A percentile compares a stretch with the other conserved stretches of the same genome.
Evolutionary conservation across 345 rosid species (phyloP).

Genomic region (Citrus mangshanensis): DNA sequence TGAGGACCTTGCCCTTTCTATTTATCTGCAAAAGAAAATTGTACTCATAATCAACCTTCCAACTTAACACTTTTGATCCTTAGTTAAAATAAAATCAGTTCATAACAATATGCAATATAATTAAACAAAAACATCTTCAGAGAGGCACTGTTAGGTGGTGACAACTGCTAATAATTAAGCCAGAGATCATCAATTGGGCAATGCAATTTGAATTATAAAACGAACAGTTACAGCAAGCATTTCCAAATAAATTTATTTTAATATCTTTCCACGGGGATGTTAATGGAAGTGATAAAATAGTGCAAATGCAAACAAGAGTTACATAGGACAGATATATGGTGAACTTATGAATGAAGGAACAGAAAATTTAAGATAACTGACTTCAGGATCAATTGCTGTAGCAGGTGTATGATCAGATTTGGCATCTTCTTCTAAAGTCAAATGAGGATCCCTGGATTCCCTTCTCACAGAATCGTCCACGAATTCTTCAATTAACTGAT

Average conservation of each 20-base stretch:
- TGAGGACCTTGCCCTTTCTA: constrained; percentile 33
- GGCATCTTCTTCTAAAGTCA: constrained; percentile 2
- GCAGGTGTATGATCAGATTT: background rate
- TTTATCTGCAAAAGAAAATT: constrained; percentile 33
- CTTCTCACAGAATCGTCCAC: constrained; percentile 23
- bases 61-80: background rate
- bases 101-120: background rate
- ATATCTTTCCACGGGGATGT: background rate
- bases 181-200: background rate
- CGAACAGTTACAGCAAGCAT: background rate
- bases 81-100: background rate
- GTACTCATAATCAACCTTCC: background rate
- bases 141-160: background rate
- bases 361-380: background rate
- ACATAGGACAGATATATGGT: background rate
- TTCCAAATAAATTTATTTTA: background rate
- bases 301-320: background rate
- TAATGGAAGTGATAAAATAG: background rate
- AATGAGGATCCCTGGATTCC: constrained; percentile 4
- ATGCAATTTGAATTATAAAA: background rate
- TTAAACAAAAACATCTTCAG: background rate
- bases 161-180: background rate
- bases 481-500: constrained; percentile 48
- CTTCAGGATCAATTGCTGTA: constrained; percentile 3
- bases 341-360: background rate